Base-by-base conservation (phyloP, 441 rosid genomes). In the Gossypium davidsonii region DNA sequence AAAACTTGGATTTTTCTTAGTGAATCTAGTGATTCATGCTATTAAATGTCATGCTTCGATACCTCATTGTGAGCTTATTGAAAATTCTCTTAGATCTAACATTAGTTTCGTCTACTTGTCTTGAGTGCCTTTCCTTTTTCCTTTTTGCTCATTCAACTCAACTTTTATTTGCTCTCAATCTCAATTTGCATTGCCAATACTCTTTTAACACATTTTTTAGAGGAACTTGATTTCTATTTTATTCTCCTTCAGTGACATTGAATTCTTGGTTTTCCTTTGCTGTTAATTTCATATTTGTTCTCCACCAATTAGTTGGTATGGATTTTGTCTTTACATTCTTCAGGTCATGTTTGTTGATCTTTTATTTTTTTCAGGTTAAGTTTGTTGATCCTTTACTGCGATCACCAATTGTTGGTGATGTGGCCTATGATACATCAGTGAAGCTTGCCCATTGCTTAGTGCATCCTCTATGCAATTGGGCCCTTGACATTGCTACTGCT, bases 401-500 rank as follows among this genome's bases (percentile, higher is more conserved):
- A 71, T 96, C 99, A 49, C 91, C 89, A 59, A 84, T 96, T 61
- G 92, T 94, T 62, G 74, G 92, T 79, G 93, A 83, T 79, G 89
- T 83, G 73, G 97, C 98, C 62, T 94, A 82, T 77, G 94, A 91
- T 73, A 87, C 91, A 79, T 78, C 90, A 85, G 97, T 92, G 86
- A 93, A 90, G 85, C 91, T 96, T 12, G 81, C 98, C 69, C 85
- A 81, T 80, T 96, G 99, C 80, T 88, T 91, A 6, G 96, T 88
- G 62, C 63, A 85, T 68, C 99, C 99, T 37, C 87, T 93, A 48
- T 91, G 98, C 81, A 88, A 91, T 78, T 94, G 98, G 98, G 99
- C 95, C 73, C 84, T 87, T 48, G 99, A 96, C 76, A 90, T 94
- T 80, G 94, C 98, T 75, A 90, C 98, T 86, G 97, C 98, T 82